Evolutionary conservation across 306 rosid genomes (phyloP).

Genomic region (Dalbergia oliveri): DNA sequence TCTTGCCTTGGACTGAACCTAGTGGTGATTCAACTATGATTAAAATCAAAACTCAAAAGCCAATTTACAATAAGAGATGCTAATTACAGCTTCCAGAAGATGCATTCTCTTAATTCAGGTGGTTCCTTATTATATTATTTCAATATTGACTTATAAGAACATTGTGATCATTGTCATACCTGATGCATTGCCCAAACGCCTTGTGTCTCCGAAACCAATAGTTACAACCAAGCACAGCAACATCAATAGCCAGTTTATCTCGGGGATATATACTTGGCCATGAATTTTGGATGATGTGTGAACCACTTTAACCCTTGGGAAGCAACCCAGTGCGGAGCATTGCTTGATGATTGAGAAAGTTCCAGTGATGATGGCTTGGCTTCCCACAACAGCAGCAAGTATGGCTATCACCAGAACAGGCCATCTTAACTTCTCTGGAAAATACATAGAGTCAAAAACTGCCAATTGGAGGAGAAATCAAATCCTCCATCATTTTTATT

Average conservation of each 20-base stretch:
- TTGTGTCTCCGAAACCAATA: slow-evolving; percentile 78
- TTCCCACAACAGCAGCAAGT: slow-evolving; percentile 86
- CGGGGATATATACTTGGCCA: slow-evolving; percentile 87
- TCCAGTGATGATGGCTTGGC: slow-evolving; percentile 88
- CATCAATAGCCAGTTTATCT: slow-evolving; percentile 88
- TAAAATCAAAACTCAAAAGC: background rate
- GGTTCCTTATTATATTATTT: background rate
- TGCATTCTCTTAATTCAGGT: background rate
- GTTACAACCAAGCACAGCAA: slow-evolving; percentile 78
- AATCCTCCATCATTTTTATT: background rate
- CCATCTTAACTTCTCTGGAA: slow-evolving; percentile 72
- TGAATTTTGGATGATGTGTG: slow-evolving; percentile 84
- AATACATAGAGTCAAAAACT: slow-evolving; percentile 13
- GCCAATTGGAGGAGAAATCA: slow-evolving; percentile 32
- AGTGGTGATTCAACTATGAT: background rate
- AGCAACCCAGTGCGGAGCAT: slow-evolving; percentile 76
- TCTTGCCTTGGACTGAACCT: background rate
- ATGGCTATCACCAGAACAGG: slow-evolving; percentile 80
- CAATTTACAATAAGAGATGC: background rate
- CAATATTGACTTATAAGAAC: background rate
- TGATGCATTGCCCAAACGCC: slow-evolving; percentile 83
- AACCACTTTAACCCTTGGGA: slow-evolving; percentile 82
- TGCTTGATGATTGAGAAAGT: slow-evolving; percentile 87
- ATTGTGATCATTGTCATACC: slow-evolving; percentile 52
- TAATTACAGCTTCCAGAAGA: background rate